Conservation (phyloP, 148 eudicot genomes). For the Rhododendron ovatum region DNA sequence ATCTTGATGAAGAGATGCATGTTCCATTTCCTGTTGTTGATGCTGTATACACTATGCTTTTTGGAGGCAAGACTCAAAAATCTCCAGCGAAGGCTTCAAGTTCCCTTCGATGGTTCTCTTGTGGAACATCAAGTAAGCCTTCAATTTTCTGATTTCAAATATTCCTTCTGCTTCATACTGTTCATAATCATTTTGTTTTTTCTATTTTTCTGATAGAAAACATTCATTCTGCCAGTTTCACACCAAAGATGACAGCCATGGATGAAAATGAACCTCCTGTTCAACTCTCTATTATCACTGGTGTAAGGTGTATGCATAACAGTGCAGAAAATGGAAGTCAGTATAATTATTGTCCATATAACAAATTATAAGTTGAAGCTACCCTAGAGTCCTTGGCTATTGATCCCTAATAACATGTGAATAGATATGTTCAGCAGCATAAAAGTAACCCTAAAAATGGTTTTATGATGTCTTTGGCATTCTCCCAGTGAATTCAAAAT, state of each 20-base stretch:
- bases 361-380: not conserved
- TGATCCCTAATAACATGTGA: not conserved
- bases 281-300: too few relatives aligned
- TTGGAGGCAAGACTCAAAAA: conserved; percentile 77
- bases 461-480: not conserved
- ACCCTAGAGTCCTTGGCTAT: not conserved
- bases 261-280: not conserved
- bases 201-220: not conserved
- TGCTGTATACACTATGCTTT: not conserved
- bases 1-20: not conserved
- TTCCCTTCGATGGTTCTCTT: conserved; percentile 82
- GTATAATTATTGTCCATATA: not conserved
- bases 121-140: conserved; percentile 72
- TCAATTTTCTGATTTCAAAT: not conserved
- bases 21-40: not conserved
- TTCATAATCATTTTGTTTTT: not conserved
- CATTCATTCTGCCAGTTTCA: not conserved
- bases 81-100: conserved; percentile 71
- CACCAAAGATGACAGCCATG: not conserved
- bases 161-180: not conserved
- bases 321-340: too few relatives aligned
- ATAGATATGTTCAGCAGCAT: not conserved
- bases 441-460: not conserved
- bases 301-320: too few relatives aligned
- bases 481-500: not conserved